These are phyloP conservation scores for Globisporangium cystogenes DNA, from an alignment of 352 stramenopile genomes.

Conservation along the genomic window DNA sequence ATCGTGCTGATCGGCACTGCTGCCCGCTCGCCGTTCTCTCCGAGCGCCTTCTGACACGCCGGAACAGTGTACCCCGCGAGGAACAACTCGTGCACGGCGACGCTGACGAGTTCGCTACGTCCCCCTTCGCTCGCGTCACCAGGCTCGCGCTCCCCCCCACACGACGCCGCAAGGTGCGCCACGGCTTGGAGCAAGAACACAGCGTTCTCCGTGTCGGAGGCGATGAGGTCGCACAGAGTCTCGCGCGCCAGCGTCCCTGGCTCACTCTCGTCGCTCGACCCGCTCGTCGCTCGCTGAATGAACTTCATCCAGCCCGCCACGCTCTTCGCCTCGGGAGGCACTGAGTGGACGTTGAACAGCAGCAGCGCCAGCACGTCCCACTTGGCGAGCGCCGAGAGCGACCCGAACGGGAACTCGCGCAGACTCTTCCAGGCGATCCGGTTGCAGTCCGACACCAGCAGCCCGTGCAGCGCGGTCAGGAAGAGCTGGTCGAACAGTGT, in stretches of 20 bases:
- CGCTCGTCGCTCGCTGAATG: conserved; percentile 29
- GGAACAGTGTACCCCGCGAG: conserved; percentile 51
- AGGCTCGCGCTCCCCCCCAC: not conserved
- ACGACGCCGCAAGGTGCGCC: conserved; percentile 25
- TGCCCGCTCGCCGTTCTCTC: conserved; percentile 42
- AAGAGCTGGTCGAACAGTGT: conserved; percentile 85
- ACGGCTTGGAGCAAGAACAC: conserved; percentile 71
- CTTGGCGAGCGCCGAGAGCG: conserved; percentile 65
- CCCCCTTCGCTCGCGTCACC: conserved; percentile 6
- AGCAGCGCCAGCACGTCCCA: conserved; percentile 79
- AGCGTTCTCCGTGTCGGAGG: conserved; percentile 54
- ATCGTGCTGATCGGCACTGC: conserved; percentile 53
- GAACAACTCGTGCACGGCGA: conserved; percentile 66
- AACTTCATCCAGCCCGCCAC: conserved; percentile 59
- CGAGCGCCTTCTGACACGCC: conserved; percentile 34
- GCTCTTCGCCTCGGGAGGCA: conserved; percentile 55
- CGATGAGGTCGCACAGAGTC: conserved; percentile 55
- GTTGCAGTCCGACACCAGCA: conserved; percentile 71
- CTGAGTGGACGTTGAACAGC: conserved; percentile 65
- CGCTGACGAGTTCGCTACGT: conserved; percentile 36
- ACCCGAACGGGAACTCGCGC: conserved; percentile 57
- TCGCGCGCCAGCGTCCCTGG: conserved; percentile 26
- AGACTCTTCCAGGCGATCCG: conserved; percentile 76
- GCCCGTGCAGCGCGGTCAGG: conserved; percentile 66
- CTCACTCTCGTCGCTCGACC: conserved; percentile 20